A percentile compares a stretch with the other conserved stretches of the same genome.
phyloP scores from a whole-genome alignment of 1,139 yeast species.

The Yamadazyma mexicana region DNA sequence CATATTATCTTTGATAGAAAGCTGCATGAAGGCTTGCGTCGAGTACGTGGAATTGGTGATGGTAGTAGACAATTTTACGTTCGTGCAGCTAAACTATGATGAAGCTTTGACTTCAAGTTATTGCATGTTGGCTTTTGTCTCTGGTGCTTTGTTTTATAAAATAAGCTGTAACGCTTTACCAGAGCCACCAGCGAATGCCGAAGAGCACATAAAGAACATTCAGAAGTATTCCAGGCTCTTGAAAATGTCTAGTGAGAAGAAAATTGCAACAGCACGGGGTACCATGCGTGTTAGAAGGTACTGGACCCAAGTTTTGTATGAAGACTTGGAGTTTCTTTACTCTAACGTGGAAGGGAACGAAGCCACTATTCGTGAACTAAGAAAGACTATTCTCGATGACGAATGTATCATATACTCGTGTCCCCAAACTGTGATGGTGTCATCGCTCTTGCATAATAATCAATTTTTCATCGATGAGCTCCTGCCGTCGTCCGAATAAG shows the following conservation, averaged over 20 bases:
- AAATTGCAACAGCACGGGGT: conserved; percentile 9
- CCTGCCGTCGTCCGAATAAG: no score
- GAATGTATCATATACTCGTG: not conserved
- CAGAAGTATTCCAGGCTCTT: conserved; percentile 3
- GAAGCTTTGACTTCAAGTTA: conserved; percentile 4
- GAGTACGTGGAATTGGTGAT: conserved; percentile 3
- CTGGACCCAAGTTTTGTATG: conserved; percentile 13
- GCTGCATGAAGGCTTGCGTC: conserved; percentile 2
- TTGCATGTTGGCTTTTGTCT: conserved; percentile 6
- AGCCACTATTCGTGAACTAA: not conserved
- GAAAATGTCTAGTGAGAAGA: conserved; percentile 2
- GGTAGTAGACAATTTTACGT: not conserved
- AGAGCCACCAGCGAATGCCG: conserved; percentile 2
- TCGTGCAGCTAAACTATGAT: conserved; percentile 2
- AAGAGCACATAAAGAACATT: conserved; percentile 1
- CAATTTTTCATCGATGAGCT: no score
- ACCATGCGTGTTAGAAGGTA: conserved; percentile 12
- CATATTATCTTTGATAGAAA: conserved; percentile 3
- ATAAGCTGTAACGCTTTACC: conserved; percentile 4
- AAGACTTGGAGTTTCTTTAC: conserved; percentile 6
- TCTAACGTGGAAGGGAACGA: conserved; percentile 1
- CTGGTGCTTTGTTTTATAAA: conserved; percentile 9
- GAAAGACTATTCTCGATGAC: not conserved
- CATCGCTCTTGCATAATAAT: no score
- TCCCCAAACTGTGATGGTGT: not conserved